Base-by-base conservation (phyloP, 768 basidiomycete genomes). In the Roridomyces roridus region DNA sequence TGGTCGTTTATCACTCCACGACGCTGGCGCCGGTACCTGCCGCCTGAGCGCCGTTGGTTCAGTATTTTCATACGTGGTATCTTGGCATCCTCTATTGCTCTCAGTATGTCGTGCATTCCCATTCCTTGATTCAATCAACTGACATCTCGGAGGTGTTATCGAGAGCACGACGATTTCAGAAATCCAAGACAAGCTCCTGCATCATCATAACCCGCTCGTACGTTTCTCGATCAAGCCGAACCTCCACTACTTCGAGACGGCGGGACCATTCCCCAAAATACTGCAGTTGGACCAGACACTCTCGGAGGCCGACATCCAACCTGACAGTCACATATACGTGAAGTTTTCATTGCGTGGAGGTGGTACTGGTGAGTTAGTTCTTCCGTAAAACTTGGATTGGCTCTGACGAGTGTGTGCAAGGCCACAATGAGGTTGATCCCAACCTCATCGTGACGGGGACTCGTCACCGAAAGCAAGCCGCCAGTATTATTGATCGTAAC, bases 1-100 rank as follows among this genome's bases (percentile, higher is more conserved):
- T 44, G 43, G 43, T 44, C 43, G 15, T 44, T 44, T n/a, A 44
- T 44, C 43, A 44, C 43, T 14, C 43, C 43, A 26, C 43, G 43
- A 26, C 26, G 43, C 43, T 44, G 43, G 43, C 43, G 23, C 23
- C 43, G 28, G 25, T 44, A 44, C 17, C 28, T 44, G 8, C 43
- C 43, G 25, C 43, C 43, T 14, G 43, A 44, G 23, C 43, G 43
- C 21, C 43, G 24, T 14, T 20, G 21, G 25, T 44, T 44, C 24
- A 44, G 23, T 24, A 26, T 44, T 15, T 44, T 44, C 24, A 26
- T 44, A 17, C 43, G 43, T 17, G 43, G 43, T 24, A 44, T 44
- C 15, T 25, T 44, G 8, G 43, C 43, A 6, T 44, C 43, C 21
- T 24, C 43, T 26, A 44, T 44, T 44, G 43, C 26, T 26, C 21